phyloP scores from a whole-genome alignment of 495 filamentous ascomycete species.

The Xylaria nigripes region DNA sequence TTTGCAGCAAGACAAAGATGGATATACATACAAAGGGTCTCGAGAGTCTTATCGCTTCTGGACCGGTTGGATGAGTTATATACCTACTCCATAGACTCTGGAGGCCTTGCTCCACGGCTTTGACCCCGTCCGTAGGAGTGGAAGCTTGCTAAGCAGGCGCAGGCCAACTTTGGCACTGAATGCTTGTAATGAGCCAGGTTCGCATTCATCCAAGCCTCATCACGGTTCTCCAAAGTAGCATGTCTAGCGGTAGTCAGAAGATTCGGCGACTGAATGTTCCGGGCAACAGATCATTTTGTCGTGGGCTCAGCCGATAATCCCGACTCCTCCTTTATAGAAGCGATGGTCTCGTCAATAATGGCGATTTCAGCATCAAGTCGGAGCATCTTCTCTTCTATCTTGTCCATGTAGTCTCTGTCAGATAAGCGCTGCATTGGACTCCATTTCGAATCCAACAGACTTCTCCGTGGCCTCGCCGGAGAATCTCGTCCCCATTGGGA shows the following conservation, averaged over 20 bases:
- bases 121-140: not conserved
- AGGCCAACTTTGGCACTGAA: not conserved
- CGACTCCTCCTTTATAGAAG: slow-evolving; percentile 37
- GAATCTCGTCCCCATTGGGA: slow-evolving; percentile 2
- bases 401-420: slow-evolving; percentile 69
- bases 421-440: slow-evolving; percentile 69
- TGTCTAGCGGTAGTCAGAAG: not conserved
- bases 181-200: not conserved
- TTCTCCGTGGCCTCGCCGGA: slow-evolving; percentile 14
- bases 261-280: not conserved
- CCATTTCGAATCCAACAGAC: slow-evolving; percentile 58
- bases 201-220: not conserved
- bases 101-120: not conserved
- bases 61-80: not conserved
- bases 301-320: not conserved
- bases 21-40: not conserved
- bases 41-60: not conserved
- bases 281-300: slow-evolving; percentile 1
- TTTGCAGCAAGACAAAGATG: not conserved
- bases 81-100: not conserved
- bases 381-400: slow-evolving; percentile 69
- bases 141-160: not conserved
- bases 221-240: not conserved
- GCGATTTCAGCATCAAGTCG: slow-evolving; percentile 78
- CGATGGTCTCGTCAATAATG: slow-evolving; percentile 76